These are phyloP conservation scores for Aphanomyces stellatus DNA, from an alignment of 352 stramenopile genomes.

Conservation along the genomic window DNA sequence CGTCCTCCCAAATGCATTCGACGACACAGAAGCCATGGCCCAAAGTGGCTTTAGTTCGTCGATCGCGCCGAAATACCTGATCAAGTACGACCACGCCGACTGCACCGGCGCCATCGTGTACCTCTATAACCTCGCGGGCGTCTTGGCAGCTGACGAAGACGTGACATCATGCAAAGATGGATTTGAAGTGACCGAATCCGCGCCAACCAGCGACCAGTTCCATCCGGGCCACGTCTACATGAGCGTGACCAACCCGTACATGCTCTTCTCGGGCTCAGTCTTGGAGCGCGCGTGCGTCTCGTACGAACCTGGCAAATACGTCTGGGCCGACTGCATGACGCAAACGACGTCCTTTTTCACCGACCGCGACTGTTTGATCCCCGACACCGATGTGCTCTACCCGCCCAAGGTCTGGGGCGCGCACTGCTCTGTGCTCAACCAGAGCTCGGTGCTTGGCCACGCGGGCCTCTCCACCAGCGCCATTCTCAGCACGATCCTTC, in stretches of 20 bases:
- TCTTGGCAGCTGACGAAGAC: background rate
- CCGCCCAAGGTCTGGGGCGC: slow-evolving; percentile 4
- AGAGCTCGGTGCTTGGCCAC: too few relatives aligned
- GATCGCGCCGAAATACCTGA: background rate
- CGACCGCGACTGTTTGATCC: background rate
- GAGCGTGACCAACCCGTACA: background rate
- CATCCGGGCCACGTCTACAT: background rate
- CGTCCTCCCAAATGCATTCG: too few relatives aligned
- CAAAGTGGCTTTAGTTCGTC: too few relatives aligned
- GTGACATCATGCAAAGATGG: background rate
- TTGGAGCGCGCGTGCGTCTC: background rate
- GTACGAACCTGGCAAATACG: slow-evolving; percentile 1
- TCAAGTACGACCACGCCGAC: background rate
- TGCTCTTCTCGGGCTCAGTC: background rate
- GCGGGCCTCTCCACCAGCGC: too few relatives aligned
- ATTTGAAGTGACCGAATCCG: background rate
- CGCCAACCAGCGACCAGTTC: background rate
- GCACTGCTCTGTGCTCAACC: background rate
- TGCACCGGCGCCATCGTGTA: background rate
- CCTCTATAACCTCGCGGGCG: background rate
- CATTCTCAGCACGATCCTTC: too few relatives aligned
- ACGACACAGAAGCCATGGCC: too few relatives aligned
- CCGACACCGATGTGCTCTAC: background rate
- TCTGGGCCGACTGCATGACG: background rate
- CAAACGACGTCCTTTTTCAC: background rate